Evolutionary conservation across 164 flowering plant species (phyloP), one percentile per base, ranked within the genome.

Genomic region (Stephania cephalantha): DNA sequence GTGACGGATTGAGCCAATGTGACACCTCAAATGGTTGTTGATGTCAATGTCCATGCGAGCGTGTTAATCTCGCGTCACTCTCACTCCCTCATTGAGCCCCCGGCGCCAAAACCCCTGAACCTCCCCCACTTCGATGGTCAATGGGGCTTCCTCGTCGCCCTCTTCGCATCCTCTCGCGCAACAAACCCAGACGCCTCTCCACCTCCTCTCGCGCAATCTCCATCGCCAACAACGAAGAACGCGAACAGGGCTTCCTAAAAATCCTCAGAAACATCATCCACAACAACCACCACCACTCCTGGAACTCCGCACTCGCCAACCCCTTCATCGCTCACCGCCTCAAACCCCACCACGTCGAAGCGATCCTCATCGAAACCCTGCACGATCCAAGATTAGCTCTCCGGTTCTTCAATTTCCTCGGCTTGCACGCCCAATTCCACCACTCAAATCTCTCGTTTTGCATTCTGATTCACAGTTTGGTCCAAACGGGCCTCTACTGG

Each of bases 321-420:
- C 22, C 79, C 17, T 84, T 73, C 78, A 75, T 91, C 64, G 76
- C 87, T 1, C 76, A 55, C 52, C 78, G 73, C 2, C 55, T 91
- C 50, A 82, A 75, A 77, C 88, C 89, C 58, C 81, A 29, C 73
- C 96, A 91, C 75, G 87, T 94, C 22, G 97, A 92, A 67, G 79
- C 66, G 70, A 77, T 92, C 20, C 69, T 94, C 72, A 72, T 87
- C 71, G 82, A 80, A 74, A 87, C 88, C 75, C 77, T 85, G 0
- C 86, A 87, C 20, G 86, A 91, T 55, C 77, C 93, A 45, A 86
- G 88, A 84, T 85, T 93, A 77, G 91, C 95, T 45, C 80, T 93
- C 15, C 81, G 97, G 58, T 91, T 95, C 84, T 95, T 95, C 83
- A 95, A 93, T 77, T 93, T 87, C 74, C 73, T 95, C 65, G 97